Evolutionary conservation across 768 basidiomycete species (phyloP), one percentile per base, ranked within the genome.

Genomic region (Podaxis rugospora): DNA sequence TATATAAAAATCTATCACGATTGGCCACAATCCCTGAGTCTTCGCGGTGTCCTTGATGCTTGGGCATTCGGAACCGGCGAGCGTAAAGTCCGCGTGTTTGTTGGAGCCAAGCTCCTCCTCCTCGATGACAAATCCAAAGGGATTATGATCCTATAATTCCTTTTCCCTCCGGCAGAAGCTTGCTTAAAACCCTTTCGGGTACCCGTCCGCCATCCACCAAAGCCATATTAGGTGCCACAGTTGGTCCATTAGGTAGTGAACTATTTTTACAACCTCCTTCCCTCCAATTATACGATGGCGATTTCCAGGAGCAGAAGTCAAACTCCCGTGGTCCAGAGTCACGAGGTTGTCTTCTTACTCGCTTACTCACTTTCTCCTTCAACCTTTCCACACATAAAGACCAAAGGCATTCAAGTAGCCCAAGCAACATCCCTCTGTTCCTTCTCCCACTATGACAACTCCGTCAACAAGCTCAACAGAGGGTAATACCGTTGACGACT

Each of bases 1-100:
- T 74, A 82, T 64, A 80, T 87, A 73, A 85, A 84, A 68, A 69
- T 87, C 36, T 85, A 85, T 68, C 84, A 86, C 65, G 83, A 86
- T 63, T 76, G 78, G 32, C 63, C 68, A 39, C 73, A 76, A 63
- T 75, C 82, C 5, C 76, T 85, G 69, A 70, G 72, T 62, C 68
- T 87, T 13, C 76, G 86, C 49, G 78, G 74, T 59, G 64, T 83
- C 35, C 69, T 87, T 49, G 80, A 85, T 66, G 74, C 77, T 13
- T 87, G 85, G 79, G 66, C 66, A 23, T 82, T 77, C 65, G 61
- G 67, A 36, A 60, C 53, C 11, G 63, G 37, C 10, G 61, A 62
- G 10, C 14, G 55, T 40, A 81, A 82, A 65, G 72, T 80, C 62
- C 76, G 82, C 61, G 59, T 81, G 21, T 68, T 86, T 55, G 78